Evolutionary conservation across 306 rosid genomes (phyloP).

Genomic region (Psophocarpus tetragonolobus): DNA sequence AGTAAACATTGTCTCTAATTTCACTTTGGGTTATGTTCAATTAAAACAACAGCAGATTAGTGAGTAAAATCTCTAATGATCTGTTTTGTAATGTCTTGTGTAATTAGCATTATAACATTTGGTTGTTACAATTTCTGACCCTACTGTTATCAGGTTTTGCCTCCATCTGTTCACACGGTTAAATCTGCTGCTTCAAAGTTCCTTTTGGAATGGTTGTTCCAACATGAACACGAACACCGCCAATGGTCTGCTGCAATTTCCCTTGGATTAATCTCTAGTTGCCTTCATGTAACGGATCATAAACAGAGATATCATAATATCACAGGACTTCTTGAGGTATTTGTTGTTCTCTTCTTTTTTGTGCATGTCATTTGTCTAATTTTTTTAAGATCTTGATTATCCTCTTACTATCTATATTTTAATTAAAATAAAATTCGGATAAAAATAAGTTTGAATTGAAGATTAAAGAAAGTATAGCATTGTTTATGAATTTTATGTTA

Average conservation of each 20-base stretch:
- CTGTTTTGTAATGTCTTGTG: slow-evolving; percentile 1
- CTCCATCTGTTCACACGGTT: slow-evolving; percentile 80
- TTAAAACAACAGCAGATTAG: background rate
- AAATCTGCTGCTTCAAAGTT: slow-evolving; percentile 92
- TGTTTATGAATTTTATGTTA: background rate
- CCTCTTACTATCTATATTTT: slow-evolving; percentile 4
- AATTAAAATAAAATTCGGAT: background rate
- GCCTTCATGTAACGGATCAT: slow-evolving; percentile 92
- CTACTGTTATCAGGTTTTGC: slow-evolving; percentile 66
- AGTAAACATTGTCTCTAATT: slow-evolving; percentile 4
- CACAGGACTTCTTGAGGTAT: slow-evolving; percentile 86
- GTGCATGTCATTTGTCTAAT: slow-evolving; percentile 1
- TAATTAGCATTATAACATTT: slow-evolving; percentile 21
- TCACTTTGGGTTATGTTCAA: slow-evolving; percentile 26
- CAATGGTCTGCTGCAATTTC: slow-evolving; percentile 96
- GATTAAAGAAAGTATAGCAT: background rate
- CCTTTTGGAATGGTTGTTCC: slow-evolving; percentile 88
- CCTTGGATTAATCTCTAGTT: slow-evolving; percentile 87
- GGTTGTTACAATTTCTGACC: slow-evolving; percentile 17
- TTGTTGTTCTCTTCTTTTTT: slow-evolving; percentile 15
- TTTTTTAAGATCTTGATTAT: slow-evolving; percentile 4
- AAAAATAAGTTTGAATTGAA: background rate
- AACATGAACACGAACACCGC: slow-evolving; percentile 85
- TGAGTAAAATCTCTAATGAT: slow-evolving; percentile 24
- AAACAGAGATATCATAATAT: slow-evolving; percentile 77